A percentile compares a stretch with the other conserved stretches of the same genome.
These are phyloP conservation scores for Berkeleyomyces rouxiae DNA, from an alignment of 2,329 filamentous ascomycete species.

Conservation along the genomic window DNA sequence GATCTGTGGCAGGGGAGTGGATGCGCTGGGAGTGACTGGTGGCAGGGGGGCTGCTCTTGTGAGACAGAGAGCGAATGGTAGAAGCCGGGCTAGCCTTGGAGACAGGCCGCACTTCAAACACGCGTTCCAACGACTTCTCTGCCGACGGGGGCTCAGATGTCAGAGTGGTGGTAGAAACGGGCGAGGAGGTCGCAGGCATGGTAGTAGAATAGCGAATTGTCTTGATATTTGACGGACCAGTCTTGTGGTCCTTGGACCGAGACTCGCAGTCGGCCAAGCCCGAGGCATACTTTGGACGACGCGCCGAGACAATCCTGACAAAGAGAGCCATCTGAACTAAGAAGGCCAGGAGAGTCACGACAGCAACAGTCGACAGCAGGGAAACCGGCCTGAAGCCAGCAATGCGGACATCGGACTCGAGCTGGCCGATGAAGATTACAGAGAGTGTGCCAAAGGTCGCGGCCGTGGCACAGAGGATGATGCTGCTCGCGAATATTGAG, in stretches of 20 bases:
- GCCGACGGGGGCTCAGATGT: conserved; percentile 4
- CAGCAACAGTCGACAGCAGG: conserved; percentile 5
- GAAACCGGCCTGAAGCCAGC: conserved; percentile 2
- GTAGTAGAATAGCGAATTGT: conserved; percentile 12
- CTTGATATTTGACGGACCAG: conserved; percentile 6
- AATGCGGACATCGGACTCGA: neutral
- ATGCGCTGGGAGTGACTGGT: conserved; percentile 6
- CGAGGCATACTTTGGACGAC: conserved; percentile 1
- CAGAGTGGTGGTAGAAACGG: conserved; percentile 1
- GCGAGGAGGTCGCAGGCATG: conserved; percentile 6
- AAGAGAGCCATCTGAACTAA: conserved; percentile 9
- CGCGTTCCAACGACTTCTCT: conserved; percentile 6
- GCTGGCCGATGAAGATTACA: conserved; percentile 11
- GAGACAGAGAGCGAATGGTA: neutral
- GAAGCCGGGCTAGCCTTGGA: conserved; percentile 3
- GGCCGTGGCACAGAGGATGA: conserved; percentile 1
- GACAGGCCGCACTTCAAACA: conserved; percentile 3
- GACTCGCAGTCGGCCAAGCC: conserved; percentile 3
- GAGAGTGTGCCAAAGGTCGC: conserved; percentile 8
- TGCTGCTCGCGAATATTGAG: conserved; percentile 9
- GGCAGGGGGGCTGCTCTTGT: conserved; percentile 6
- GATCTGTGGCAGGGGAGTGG: neutral
- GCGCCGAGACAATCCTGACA: conserved; percentile 3
- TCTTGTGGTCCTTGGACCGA: neutral
- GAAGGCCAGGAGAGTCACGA: conserved; percentile 8